phyloP scores from a whole-genome alignment of 768 basidiomycete genomes.

The Amanita subjunquillea region DNA sequence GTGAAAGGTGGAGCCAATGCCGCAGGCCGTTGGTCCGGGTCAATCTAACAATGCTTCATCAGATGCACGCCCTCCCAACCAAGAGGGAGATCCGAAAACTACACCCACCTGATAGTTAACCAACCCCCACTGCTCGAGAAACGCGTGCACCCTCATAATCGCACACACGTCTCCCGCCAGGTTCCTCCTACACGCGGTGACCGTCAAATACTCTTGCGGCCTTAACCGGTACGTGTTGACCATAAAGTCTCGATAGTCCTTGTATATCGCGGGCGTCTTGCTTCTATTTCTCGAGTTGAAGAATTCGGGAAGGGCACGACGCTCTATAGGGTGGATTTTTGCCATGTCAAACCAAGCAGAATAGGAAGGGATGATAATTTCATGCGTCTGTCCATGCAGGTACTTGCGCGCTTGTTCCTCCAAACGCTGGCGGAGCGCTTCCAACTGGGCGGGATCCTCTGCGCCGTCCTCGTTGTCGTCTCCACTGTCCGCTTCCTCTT shows the following conservation, averaged over 20 bases:
- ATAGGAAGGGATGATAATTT: conserved; percentile 94
- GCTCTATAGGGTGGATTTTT: conserved; percentile 86
- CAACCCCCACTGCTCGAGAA: conserved; percentile 97
- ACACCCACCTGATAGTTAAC: conserved; percentile 90
- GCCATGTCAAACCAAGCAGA: conserved; percentile 98
- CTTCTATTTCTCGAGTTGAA: conserved; percentile 92
- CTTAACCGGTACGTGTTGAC: conserved; percentile 94
- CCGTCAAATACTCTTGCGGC: conserved; percentile 91
- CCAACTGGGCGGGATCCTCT: conserved; percentile 76
- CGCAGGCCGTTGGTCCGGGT: conserved; percentile 92
- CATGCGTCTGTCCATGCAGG: conserved; percentile 94
- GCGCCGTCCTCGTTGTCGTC: conserved; percentile 64
- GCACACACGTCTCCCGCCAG: conserved; percentile 97
- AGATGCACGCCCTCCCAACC: background rate
- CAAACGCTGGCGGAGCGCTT: conserved; percentile 66
- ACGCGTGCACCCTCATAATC: conserved; percentile 97
- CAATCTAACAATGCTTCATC: conserved; percentile 52
- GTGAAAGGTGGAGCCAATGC: conserved; percentile 95
- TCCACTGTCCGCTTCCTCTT: conserved; percentile 68
- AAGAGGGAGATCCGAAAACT: background rate
- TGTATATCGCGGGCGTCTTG: conserved; percentile 96
- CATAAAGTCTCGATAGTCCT: conserved; percentile 99
- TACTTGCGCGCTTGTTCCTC: conserved; percentile 90
- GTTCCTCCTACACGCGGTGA: conserved; percentile 94
- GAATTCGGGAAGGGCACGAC: conserved; percentile 91